These are phyloP conservation scores for Moniliophthora roreri DNA, from an alignment of 1,284 basidiomycete species.

Conservation along the genomic window DNA sequence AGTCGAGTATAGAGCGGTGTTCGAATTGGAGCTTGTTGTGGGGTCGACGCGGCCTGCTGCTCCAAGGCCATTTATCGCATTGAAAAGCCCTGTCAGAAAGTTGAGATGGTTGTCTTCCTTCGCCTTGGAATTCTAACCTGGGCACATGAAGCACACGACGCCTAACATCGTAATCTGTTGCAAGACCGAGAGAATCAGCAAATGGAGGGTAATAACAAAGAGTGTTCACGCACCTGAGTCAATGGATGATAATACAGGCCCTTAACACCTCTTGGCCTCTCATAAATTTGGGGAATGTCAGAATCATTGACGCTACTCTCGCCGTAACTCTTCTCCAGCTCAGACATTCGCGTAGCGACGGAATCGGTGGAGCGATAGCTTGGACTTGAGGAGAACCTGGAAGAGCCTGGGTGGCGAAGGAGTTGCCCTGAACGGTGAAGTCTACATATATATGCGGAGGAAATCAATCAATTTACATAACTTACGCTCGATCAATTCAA, in stretches of 20 bases:
- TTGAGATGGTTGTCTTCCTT: constrained; percentile 11
- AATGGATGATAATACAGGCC: constrained; percentile 33
- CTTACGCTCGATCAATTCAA: not conserved
- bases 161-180: constrained; percentile 28
- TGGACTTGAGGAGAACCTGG: not conserved
- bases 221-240: constrained; percentile 23
- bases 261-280: constrained; percentile 29
- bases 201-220: not conserved
- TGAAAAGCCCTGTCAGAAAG: constrained; percentile 26
- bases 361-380: not conserved
- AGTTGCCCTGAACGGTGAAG: not conserved
- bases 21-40: constrained; percentile 41
- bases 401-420: not conserved
- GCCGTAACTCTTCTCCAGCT: constrained; percentile 10
- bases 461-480: constrained; percentile 8
- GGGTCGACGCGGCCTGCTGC: constrained; percentile 36
- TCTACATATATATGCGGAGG: not conserved
- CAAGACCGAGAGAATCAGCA: not conserved
- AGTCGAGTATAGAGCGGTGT: constrained; percentile 66
- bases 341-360: constrained; percentile 2
- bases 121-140: constrained; percentile 18
- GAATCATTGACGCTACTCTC: constrained; percentile 7
- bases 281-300: constrained; percentile 18
- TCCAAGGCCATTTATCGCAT: constrained; percentile 36
- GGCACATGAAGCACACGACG: constrained; percentile 42